Evolutionary conservation across 73 alveolate genomes (phyloP).

Genomic region (Paramecium pentaurelia): DNA sequence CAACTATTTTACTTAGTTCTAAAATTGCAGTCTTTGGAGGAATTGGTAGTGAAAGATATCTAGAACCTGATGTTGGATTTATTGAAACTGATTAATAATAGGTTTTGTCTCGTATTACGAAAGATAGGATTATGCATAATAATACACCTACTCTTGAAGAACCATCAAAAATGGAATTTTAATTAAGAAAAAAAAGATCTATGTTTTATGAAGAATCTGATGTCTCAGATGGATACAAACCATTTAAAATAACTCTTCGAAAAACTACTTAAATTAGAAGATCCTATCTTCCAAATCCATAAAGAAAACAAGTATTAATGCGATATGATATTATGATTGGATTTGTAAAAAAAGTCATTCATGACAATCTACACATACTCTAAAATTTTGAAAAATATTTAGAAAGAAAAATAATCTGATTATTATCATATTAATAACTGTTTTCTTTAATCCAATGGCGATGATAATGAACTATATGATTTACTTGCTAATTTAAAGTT

Average conservation of each 20-base stretch:
- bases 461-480: conserved; percentile 7
- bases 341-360: background rate
- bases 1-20: background rate
- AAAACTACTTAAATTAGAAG: background rate
- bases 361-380: background rate
- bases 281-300: background rate
- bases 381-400: background rate
- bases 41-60: conserved; percentile 19
- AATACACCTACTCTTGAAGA: background rate
- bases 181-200: background rate
- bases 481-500: background rate
- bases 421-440: background rate
- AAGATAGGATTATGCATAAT: background rate
- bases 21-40: conserved; percentile 45
- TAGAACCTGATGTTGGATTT: conserved; percentile 31
- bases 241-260: background rate
- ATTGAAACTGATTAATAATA: background rate
- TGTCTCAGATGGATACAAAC: background rate
- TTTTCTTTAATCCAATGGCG: background rate
- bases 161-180: background rate
- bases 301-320: conserved; percentile 12
- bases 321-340: background rate
- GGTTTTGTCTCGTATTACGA: background rate
- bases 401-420: background rate
- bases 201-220: background rate